phyloP scores from a whole-genome alignment of 2,329 filamentous ascomycete species.

The Penicillium glabrum region DNA sequence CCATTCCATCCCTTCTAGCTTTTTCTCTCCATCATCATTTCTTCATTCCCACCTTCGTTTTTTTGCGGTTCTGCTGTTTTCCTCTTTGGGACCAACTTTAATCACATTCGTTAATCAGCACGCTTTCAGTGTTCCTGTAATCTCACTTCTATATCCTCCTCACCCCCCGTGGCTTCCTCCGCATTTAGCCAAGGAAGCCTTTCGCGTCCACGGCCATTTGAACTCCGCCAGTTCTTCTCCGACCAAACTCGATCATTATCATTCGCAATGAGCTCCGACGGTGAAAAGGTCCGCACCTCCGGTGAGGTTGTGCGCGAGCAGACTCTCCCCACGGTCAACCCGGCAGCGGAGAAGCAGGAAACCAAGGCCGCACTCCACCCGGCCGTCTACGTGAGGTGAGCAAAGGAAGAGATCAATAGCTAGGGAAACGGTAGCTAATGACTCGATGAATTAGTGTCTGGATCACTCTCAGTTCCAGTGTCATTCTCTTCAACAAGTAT shows the following conservation, averaged over 20 bases:
- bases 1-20: constrained; percentile 22
- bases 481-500: constrained; percentile 99
- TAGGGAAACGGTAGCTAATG: not conserved
- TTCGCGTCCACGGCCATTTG: constrained; percentile 48
- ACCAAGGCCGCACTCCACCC: constrained; percentile 70
- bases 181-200: constrained; percentile 44
- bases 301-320: constrained; percentile 60
- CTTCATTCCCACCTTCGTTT: constrained; percentile 23
- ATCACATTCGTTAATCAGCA: constrained; percentile 27
- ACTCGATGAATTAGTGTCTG: constrained; percentile 64
- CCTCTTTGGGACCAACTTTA: constrained; percentile 24
- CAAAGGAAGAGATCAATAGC: not conserved
- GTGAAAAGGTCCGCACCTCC: constrained; percentile 82
- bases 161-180: constrained; percentile 44
- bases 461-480: constrained; percentile 88
- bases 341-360: constrained; percentile 68
- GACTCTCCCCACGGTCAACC: constrained; percentile 79
- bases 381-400: constrained; percentile 76
- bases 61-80: constrained; percentile 4
- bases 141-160: constrained; percentile 14
- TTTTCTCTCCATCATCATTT: constrained; percentile 25
- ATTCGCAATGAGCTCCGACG: constrained; percentile 59
- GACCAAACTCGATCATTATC: constrained; percentile 37
- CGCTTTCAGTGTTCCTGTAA: constrained; percentile 20
- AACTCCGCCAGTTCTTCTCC: constrained; percentile 48